Evolutionary conservation across 345 rosid species (phyloP), one percentile per base, ranked within the genome.

Genomic region (Heritiera littoralis): DNA sequence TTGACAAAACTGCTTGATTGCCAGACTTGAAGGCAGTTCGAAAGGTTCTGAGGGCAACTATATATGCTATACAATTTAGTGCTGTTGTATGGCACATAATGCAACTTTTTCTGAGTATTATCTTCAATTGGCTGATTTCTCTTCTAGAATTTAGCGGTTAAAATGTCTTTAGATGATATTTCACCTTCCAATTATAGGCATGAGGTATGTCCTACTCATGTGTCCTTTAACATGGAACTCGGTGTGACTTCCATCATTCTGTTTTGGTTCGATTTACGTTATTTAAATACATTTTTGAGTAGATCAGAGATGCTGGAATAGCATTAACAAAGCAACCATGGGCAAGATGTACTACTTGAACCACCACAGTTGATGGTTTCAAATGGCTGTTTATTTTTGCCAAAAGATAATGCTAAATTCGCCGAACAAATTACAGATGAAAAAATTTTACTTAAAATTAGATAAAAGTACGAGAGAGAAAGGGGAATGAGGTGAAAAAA

Each of bases 1-100:
- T 80, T 30, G 82, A 87, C 43, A 84, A 71, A 82, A 66, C 32
- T 49, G 59, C 65, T 74, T 86, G 78, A 84, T 28, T 46, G 43
- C 52, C 54, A 41, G 54, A 75, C 66, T 41, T 5, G 43, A 20
- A 55, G 66, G 17, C 32, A 35, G 76, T 15, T 23, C 30, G 4
- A 54, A 72, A 72, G 63, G 76, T 10, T 54, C 10, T 3, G 3
- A 18, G 38, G 38, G 38, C 38, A 35, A 35, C 38, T 35, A 1
- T 6, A 43, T 41, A 41, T 41, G 43, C 6, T 41, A 6, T 35
- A 30, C 2, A 51, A 20, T 35, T 32, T 52, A 35, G 17, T 17
- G 63, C 23, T 72, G 63, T 72, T 72, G 9, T 11, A 35, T 54
- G 49, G 32, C 76, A 35, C 18, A 32, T 28, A 6, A 56, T 73